Evolutionary conservation across 352 stramenopile species (phyloP).

Genomic region (Pythium brachiatum): DNA sequence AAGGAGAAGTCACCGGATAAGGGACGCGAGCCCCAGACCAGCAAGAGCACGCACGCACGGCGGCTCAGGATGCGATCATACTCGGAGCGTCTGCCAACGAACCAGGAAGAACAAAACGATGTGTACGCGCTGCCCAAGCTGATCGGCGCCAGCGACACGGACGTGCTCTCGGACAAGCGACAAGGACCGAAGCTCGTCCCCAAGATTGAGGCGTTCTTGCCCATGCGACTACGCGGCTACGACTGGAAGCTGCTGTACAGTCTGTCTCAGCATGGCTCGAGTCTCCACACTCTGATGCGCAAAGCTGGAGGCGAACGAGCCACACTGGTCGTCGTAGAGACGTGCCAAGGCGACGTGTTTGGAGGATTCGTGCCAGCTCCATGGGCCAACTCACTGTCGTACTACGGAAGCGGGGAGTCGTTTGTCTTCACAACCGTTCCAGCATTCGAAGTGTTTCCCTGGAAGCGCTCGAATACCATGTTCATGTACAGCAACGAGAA

Average conservation of each 20-base stretch:
- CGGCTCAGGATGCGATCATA: slow-evolving; percentile 33
- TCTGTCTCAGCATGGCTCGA: slow-evolving; percentile 62
- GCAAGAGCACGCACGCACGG: background rate
- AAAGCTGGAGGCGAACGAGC: slow-evolving; percentile 36
- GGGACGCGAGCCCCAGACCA: background rate
- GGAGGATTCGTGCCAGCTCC: slow-evolving; percentile 49
- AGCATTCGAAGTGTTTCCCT: slow-evolving; percentile 57
- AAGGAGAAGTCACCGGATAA: background rate
- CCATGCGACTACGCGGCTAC: slow-evolving; percentile 44
- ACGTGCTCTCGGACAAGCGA: slow-evolving; percentile 45
- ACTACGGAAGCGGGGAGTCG: slow-evolving; percentile 69
- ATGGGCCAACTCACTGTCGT: slow-evolving; percentile 51
- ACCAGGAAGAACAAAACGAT: slow-evolving; percentile 34
- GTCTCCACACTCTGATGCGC: slow-evolving; percentile 55
- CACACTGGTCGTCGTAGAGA: slow-evolving; percentile 65
- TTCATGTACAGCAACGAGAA: slow-evolving; percentile 70
- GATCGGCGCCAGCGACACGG: slow-evolving; percentile 39
- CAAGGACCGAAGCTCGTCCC: slow-evolving; percentile 46
- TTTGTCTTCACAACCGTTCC: slow-evolving; percentile 72
- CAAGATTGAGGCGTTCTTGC: slow-evolving; percentile 57
- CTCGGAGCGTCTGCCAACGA: slow-evolving; percentile 30
- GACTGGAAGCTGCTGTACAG: slow-evolving; percentile 72
- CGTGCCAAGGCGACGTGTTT: slow-evolving; percentile 58
- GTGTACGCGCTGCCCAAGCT: slow-evolving; percentile 40
- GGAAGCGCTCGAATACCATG: slow-evolving; percentile 62